Percentiles rank a stretch among this genome's conserved stretches.
These are phyloP conservation scores for Theobroma grandiflorum DNA, from an alignment of 441 rosid species.

Conservation along the genomic window DNA sequence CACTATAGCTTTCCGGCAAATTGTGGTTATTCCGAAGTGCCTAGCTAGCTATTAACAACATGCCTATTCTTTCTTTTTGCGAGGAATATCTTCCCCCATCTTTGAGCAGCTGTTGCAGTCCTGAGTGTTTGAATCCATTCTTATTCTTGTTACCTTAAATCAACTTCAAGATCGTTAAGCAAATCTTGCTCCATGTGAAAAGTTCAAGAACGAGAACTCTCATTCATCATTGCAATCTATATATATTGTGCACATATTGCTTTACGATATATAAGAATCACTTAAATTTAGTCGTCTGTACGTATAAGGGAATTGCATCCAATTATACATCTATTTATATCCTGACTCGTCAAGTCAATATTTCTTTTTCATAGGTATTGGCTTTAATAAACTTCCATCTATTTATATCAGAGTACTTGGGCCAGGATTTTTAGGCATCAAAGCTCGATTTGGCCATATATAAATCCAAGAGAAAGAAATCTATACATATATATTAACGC, in stretches of 20 bases:
- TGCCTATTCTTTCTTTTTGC: not conserved
- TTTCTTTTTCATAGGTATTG: too few relatives aligned
- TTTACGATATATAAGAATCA: not conserved
- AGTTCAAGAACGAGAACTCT: not conserved
- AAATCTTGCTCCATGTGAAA: not conserved
- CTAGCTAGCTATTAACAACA: not conserved
- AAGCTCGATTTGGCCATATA: not conserved
- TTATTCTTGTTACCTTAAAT: not conserved
- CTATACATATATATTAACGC: not conserved
- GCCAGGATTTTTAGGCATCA: not conserved
- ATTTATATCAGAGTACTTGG: not conserved
- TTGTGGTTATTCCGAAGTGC: not conserved
- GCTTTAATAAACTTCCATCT: too few relatives aligned
- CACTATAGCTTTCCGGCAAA: not conserved
- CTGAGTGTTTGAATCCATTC: not conserved
- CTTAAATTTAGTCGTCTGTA: not conserved
- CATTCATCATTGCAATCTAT: not conserved
- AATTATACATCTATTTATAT: too few relatives aligned
- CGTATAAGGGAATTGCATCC: too few relatives aligned
- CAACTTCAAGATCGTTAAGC: not conserved
- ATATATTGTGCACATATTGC: not conserved
- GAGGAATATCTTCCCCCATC: not conserved
- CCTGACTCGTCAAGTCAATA: too few relatives aligned
- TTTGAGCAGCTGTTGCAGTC: too few relatives aligned
- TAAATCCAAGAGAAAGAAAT: not conserved